Percentiles rank a stretch among this genome's conserved stretches.
phyloP scores from a whole-genome alignment of 2,329 filamentous ascomycete species.

The Claviceps arundinis region DNA sequence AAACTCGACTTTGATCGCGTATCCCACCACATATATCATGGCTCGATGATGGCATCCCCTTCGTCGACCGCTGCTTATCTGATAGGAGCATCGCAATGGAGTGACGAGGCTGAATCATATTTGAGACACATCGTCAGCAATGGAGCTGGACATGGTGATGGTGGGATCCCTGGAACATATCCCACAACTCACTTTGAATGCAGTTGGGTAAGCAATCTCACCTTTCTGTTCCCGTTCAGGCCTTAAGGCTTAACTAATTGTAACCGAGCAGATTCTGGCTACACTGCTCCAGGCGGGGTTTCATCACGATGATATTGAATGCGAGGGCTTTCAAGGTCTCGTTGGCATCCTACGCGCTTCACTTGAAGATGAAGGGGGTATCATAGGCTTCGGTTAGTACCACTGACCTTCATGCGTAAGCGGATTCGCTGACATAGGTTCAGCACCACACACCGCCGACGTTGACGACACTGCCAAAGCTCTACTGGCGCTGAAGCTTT shows the following conservation, averaged over 20 bases:
- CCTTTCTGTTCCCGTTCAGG: not conserved
- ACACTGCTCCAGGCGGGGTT: slow-evolving; percentile 4
- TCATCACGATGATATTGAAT: slow-evolving; percentile 2
- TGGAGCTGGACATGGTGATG: not conserved
- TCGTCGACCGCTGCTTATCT: slow-evolving; percentile 12
- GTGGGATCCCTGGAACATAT: slow-evolving; percentile 8
- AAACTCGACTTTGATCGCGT: slow-evolving; percentile 9
- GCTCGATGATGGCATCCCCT: slow-evolving; percentile 10
- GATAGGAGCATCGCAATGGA: slow-evolving; percentile 7
- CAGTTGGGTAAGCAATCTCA: not conserved
- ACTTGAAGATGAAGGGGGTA: slow-evolving; percentile 2
- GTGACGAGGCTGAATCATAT: slow-evolving; percentile 9
- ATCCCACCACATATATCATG: slow-evolving; percentile 5
- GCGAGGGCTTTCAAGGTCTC: not conserved
- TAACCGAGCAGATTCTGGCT: not conserved
- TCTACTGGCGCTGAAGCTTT: slow-evolving; percentile 3
- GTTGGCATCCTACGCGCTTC: not conserved
- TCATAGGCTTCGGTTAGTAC: slow-evolving; percentile 8
- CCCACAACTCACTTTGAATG: slow-evolving; percentile 6
- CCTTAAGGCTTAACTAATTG: not conserved
- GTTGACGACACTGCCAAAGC: slow-evolving; percentile 10
- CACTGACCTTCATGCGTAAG: no score
- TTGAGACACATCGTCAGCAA: slow-evolving; percentile 3
- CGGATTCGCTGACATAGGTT: not conserved
- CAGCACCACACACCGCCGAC: slow-evolving; percentile 3